Percentiles rank a stretch among this genome's conserved stretches.
phyloP scores from a whole-genome alignment of 1,139 yeast species.

The Sporopachydermia cereana region DNA sequence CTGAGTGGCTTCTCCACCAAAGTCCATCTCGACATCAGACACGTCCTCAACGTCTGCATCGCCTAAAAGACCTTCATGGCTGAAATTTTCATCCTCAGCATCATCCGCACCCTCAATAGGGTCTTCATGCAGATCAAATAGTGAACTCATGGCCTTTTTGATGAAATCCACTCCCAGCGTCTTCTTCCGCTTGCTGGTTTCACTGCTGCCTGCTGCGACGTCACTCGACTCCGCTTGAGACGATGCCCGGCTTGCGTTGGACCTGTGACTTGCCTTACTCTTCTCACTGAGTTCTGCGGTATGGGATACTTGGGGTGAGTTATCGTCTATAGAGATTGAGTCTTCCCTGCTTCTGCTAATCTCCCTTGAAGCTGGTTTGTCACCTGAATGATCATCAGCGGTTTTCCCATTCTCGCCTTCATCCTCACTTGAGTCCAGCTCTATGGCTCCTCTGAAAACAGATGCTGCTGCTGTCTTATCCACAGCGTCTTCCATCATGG shows the following conservation, averaged over 20 bases:
- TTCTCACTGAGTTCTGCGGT: neutral
- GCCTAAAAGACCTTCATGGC: neutral
- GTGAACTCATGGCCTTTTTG: conserved; percentile 13
- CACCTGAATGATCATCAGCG: conserved; percentile 10
- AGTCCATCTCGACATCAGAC: neutral
- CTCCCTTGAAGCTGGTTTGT: conserved; percentile 11
- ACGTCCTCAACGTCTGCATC: neutral
- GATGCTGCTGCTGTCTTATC: conserved; percentile 14
- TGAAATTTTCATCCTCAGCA: neutral
- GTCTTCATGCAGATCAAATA: neutral
- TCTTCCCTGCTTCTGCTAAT: neutral
- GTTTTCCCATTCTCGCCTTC: conserved; percentile 15
- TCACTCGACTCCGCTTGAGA: neutral
- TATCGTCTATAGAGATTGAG: conserved; percentile 10
- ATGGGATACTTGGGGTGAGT: conserved; percentile 7
- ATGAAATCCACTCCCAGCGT: conserved; percentile 18
- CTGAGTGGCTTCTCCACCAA: neutral
- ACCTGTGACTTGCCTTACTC: neutral
- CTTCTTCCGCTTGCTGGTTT: conserved; percentile 14
- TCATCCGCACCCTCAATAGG: neutral
- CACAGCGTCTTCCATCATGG: conserved; percentile 44
- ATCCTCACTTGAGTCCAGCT: conserved; percentile 14
- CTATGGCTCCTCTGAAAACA: conserved; percentile 13
- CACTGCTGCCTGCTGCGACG: neutral
- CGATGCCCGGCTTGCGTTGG: conserved; percentile 8